Conservation (phyloP, 2,329 filamentous ascomycete genomes). For the Penicillium sp. region DNA sequence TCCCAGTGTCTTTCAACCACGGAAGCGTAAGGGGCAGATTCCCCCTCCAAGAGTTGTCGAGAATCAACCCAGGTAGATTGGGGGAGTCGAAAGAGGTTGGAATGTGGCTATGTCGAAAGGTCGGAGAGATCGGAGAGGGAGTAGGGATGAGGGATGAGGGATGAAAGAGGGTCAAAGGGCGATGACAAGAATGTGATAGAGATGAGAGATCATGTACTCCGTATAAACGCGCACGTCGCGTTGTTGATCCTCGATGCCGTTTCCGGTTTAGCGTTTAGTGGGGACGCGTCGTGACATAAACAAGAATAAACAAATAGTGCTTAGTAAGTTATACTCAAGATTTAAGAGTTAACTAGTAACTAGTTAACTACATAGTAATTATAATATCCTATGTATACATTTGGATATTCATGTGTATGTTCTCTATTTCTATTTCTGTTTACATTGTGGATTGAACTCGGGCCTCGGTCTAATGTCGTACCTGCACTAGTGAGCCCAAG, state of each 20-base stretch:
- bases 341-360: no score
- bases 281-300: conserved; percentile 28
- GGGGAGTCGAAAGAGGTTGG: conserved; percentile 10
- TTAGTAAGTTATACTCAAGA: no score
- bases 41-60: conserved; percentile 14
- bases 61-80: conserved; percentile 18
- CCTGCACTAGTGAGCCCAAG: neutral
- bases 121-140: neutral
- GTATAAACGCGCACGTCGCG: conserved; percentile 24
- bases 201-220: neutral
- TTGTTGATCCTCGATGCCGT: conserved; percentile 30
- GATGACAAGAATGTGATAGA: conserved; percentile 3
- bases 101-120: conserved; percentile 4
- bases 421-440: no score
- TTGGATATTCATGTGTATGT: no score
- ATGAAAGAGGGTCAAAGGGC: neutral
- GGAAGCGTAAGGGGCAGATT: conserved; percentile 21
- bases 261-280: conserved; percentile 28
- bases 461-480: neutral
- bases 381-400: no score
- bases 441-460: no score
- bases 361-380: no score
- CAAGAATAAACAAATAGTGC: conserved; percentile 22
- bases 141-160: neutral
- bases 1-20: conserved; percentile 16